Conservation (phyloP, 805 yeast genomes). For the Cyberlindnera mississippiensis region DNA sequence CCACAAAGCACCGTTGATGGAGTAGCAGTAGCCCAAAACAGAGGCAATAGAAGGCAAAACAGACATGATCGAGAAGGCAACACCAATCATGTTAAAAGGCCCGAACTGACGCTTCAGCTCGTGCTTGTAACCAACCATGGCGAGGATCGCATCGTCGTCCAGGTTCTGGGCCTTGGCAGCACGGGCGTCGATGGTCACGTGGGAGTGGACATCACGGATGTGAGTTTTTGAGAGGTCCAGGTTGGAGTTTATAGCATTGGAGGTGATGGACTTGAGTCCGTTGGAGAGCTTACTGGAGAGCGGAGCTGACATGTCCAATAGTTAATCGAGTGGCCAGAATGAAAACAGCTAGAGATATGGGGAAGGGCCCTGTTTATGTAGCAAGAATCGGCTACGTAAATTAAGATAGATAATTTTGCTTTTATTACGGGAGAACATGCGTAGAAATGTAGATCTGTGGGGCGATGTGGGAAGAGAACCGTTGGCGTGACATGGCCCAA, state of each 20-base stretch:
- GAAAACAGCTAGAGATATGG: no score
- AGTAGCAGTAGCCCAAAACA: conserved; percentile 45
- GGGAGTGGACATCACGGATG: conserved; percentile 22
- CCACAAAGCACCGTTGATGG: conserved; percentile 50
- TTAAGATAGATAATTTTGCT: no score
- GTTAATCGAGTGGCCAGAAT: no score
- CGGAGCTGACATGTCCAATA: neutral
- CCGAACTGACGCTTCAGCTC: conserved; percentile 62
- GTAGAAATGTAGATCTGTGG: no score
- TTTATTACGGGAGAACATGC: no score
- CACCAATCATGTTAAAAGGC: conserved; percentile 56
- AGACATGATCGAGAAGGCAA: conserved; percentile 70
- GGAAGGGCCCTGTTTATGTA: no score
- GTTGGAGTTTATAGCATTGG: conserved; percentile 21
- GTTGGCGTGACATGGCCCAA: no score
- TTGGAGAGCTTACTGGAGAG: conserved; percentile 10
- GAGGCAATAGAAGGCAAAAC: conserved; percentile 56
- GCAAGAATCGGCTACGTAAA: no score
- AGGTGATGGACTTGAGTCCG: conserved; percentile 19
- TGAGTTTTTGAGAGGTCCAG: conserved; percentile 17
- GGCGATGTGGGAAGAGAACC: no score
- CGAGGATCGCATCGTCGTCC: conserved; percentile 28
- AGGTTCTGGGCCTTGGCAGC: conserved; percentile 18
- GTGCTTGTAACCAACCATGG: conserved; percentile 67
- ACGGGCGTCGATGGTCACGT: conserved; percentile 23